Percentiles rank a stretch among this genome's conserved stretches.
These are phyloP conservation scores for Sclerotinia glacialis DNA, from an alignment of 2,329 filamentous ascomycete genomes.

Conservation along the genomic window DNA sequence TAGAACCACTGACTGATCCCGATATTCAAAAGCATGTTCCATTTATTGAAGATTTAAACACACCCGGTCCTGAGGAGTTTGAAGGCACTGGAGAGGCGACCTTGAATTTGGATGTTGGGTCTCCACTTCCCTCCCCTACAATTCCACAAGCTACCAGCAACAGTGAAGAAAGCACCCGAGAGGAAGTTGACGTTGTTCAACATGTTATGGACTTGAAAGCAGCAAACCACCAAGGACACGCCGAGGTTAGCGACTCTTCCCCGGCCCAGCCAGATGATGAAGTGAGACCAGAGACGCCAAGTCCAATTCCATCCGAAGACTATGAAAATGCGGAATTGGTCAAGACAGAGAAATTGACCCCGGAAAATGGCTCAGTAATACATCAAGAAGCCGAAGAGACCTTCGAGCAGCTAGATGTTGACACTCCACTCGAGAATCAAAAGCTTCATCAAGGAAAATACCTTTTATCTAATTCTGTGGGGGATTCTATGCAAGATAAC, in stretches of 20 bases:
- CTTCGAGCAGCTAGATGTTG: not conserved
- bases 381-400: not conserved
- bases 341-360: not conserved
- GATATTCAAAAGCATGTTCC: not conserved
- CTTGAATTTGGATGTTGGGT: constrained; percentile 12
- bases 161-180: not conserved
- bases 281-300: not conserved
- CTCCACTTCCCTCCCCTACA: not conserved
- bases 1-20: not conserved
- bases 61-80: not conserved
- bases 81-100: constrained; percentile 9
- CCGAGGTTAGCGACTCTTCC: not conserved
- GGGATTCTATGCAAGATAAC: not conserved
- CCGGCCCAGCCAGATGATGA: not conserved
- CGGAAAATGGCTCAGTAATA: not conserved
- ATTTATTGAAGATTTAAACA: not conserved
- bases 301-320: not conserved
- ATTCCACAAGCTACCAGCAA: not conserved
- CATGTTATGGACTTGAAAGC: not conserved
- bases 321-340: not conserved
- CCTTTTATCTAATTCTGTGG: not conserved
- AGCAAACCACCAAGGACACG: not conserved
- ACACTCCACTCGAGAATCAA: not conserved
- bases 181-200: too few relatives aligned
- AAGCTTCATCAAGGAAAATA: not conserved